Percentiles rank a stretch among this genome's conserved stretches.
Conservation (phyloP, 768 basidiomycete species). For the Mrakia frigida region DNA sequence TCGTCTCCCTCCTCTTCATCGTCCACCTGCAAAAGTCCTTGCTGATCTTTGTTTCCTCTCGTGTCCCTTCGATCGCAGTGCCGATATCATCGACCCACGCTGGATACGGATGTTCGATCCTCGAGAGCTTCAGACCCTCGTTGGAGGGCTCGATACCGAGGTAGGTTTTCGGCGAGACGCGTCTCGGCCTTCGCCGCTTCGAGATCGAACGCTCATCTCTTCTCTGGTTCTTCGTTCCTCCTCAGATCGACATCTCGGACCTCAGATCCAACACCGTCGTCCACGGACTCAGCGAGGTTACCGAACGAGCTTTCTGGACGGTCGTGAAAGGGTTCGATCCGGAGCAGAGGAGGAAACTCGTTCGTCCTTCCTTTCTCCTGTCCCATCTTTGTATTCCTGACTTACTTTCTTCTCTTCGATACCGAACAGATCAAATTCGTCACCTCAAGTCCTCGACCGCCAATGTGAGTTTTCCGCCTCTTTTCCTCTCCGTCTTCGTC, state of each 20-base stretch:
- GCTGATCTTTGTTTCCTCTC: background rate
- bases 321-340: slow-evolving; percentile 75
- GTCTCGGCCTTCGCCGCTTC: background rate
- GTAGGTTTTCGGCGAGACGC: background rate
- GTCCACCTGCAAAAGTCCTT: too few species aligned
- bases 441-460: slow-evolving; percentile 47
- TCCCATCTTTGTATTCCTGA: background rate
- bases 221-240: background rate
- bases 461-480: slow-evolving; percentile 46
- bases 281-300: slow-evolving; percentile 68
- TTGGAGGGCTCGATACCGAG: slow-evolving; percentile 69
- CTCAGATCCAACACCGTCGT: slow-evolving; percentile 70
- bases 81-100: slow-evolving; percentile 83
- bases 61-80: background rate
- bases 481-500: slow-evolving; percentile 70
- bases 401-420: slow-evolving; percentile 16
- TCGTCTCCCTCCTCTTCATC: background rate
- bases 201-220: background rate
- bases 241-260: slow-evolving; percentile 57
- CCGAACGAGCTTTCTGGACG: slow-evolving; percentile 50
- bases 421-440: slow-evolving; percentile 63
- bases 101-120: slow-evolving; percentile 99
- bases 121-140: slow-evolving; percentile 82
- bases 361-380: background rate
- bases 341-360: slow-evolving; percentile 51